Evolutionary conservation across 768 basidiomycete genomes (phyloP).

Genomic region (Porphyrellus cyaneotinctus): DNA sequence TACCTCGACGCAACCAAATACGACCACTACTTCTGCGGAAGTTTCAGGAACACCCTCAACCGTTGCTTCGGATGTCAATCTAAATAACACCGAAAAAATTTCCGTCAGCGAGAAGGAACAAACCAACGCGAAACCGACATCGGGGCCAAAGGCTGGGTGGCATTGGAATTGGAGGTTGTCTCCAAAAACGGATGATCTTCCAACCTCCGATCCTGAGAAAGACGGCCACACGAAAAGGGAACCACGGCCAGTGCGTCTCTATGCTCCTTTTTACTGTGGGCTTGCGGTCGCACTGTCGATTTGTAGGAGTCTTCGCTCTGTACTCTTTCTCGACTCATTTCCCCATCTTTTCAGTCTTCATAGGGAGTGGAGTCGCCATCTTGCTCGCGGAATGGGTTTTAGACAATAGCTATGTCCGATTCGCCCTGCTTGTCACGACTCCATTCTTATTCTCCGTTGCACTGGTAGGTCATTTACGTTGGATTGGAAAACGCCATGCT

Average conservation of each 20-base stretch:
- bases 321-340: constrained; percentile 10
- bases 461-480: constrained; percentile 42
- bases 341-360: constrained; percentile 51
- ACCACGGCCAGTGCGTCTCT: constrained; percentile 52
- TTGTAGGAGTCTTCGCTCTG: constrained; percentile 42
- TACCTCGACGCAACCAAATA: constrained; percentile 6
- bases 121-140: background rate
- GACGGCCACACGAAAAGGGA: constrained; percentile 30
- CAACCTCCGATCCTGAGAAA: constrained; percentile 46
- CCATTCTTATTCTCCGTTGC: constrained; percentile 77
- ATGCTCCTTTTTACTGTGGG: constrained; percentile 72
- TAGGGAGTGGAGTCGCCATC: constrained; percentile 54
- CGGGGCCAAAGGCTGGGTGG: constrained; percentile 12
- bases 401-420: constrained; percentile 58
- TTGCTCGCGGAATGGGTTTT: constrained; percentile 66
- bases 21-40: constrained; percentile 23
- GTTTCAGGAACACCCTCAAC: constrained; percentile 43
- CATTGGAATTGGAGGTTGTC: constrained; percentile 47
- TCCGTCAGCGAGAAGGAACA: constrained; percentile 22
- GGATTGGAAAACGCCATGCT: constrained; percentile 1
- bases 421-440: constrained; percentile 56
- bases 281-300: constrained; percentile 57
- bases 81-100: constrained; percentile 39
- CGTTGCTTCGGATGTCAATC: constrained; percentile 49
- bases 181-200: constrained; percentile 19